phyloP scores from a whole-genome alignment of 2,329 filamentous ascomycete species.

The Chaetoscypha palmicola region DNA sequence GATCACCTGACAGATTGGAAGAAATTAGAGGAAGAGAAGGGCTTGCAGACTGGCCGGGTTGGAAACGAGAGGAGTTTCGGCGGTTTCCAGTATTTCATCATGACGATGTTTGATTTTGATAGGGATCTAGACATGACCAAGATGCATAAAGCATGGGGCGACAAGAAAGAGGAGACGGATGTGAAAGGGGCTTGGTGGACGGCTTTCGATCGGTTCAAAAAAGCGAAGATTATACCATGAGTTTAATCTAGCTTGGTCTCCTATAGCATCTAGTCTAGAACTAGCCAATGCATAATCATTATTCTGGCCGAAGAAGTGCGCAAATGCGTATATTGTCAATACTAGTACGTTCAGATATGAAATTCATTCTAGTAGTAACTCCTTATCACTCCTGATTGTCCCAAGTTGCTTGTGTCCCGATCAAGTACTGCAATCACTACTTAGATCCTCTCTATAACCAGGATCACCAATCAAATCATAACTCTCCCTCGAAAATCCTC shows the following conservation, averaged over 20 bases:
- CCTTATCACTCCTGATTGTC: no score
- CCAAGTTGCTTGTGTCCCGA: no score
- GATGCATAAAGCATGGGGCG: conserved; percentile 36
- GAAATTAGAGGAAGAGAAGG: conserved; percentile 31
- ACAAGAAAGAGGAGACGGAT: conserved; percentile 33
- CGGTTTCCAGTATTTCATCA: conserved; percentile 38
- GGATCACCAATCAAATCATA: no score
- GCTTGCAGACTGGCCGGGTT: conserved; percentile 33
- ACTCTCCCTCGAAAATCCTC: no score
- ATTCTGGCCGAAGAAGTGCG: not conserved
- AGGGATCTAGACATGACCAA: conserved; percentile 40
- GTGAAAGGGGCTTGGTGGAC: conserved; percentile 33
- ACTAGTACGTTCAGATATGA: no score
- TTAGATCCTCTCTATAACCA: no score
- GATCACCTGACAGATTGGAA: conserved; percentile 30
- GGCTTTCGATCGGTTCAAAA: conserved; percentile 39
- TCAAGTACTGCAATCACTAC: no score
- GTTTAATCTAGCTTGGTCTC: not conserved
- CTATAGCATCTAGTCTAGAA: not conserved
- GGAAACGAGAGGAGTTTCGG: conserved; percentile 33
- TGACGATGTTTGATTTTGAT: conserved; percentile 40
- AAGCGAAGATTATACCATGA: conserved; percentile 35
- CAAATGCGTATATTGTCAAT: no score
- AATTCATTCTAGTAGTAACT: no score
- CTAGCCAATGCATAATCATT: not conserved